Base-by-base conservation (phyloP, 192 early-diverging fungal genomes). In the Entomortierella chlamydospora region DNA sequence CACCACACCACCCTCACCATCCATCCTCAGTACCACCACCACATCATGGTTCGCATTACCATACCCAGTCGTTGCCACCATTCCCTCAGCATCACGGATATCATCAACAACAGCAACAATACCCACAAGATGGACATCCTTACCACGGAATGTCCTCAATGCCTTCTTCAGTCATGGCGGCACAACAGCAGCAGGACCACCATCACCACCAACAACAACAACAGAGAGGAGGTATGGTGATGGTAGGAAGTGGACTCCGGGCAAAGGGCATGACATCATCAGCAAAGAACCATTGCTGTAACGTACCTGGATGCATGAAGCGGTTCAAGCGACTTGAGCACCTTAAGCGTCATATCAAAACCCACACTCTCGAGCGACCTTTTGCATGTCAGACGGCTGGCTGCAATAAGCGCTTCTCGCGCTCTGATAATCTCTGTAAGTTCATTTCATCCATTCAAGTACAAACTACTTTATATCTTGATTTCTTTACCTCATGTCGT, bases 271-370 rank as follows among this genome's bases (percentile, higher is more conserved):
- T 67, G 72, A 61, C 56, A 0, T 70, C 61, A 1, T 78, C 74
- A 0, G 68, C 68, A 18, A 79, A 79, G 57, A 79, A 70, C 30
- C 76, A 79, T 42, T 70, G 68, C n/a, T 79, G 76, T 33, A 54
- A 68, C 13, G 76, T 66, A 1, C 51, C 57, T 18, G 76, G 76
- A 30, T 79, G 76, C 28, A 13, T 66, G 68, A 79, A 79, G n/a
- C 58, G 76, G 33, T 79, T 79, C 43, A 79, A 79, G 61, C 34
- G 92, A 31, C 90, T 90, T 50, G 92, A 94, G 66, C 94, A 95
- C 76, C 77, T 95, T 29, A 93, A 91, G 37, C 89, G 93, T n/a
- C 94, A 95, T 74, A 87, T 90, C 83, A 87, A 92, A 66, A 90
- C 89, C 0, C 93, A 94, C 82, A 91, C 93, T 26, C 89, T 92